A percentile compares a stretch with the other conserved stretches of the same genome.
Evolutionary conservation across 352 stramenopile species (phyloP).

Genomic region (Phytopythium mirpurense): DNA sequence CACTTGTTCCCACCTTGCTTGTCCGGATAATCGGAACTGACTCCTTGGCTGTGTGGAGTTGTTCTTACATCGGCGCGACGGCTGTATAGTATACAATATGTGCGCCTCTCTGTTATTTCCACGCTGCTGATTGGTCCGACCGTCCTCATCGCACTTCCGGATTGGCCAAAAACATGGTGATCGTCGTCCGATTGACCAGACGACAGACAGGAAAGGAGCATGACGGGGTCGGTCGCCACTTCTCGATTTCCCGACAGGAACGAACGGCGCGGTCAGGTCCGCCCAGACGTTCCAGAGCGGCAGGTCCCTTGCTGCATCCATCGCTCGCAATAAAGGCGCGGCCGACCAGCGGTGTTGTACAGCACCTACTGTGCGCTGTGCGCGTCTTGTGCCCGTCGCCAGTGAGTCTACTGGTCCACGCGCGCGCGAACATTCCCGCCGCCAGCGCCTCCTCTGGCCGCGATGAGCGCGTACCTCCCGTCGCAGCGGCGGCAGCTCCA

Average conservation of each 20-base stretch:
- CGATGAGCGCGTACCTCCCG: conserved; percentile 8
- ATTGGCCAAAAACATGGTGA: neutral
- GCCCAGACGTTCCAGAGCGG: too few species aligned
- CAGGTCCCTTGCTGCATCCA: too few species aligned
- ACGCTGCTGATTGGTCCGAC: neutral
- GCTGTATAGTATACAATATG: neutral
- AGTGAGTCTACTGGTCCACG: too few species aligned
- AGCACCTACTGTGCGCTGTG: neutral
- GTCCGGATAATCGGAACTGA: conserved; percentile 6
- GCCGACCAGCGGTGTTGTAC: too few species aligned
- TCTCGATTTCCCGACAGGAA: conserved; percentile 1
- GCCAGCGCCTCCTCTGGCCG: neutral
- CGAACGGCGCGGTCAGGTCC: neutral
- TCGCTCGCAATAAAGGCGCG: neutral
- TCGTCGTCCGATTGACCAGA: neutral
- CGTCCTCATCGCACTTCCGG: neutral
- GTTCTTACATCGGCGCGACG: neutral
- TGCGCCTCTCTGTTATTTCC: neutral
- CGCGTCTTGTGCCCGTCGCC: neutral
- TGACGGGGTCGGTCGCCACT: conserved; percentile 3
- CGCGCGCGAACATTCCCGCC: neutral
- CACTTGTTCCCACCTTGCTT: conserved; percentile 1
- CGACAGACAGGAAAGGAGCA: neutral
- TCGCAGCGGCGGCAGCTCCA: neutral
- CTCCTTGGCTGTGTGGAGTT: neutral